Evolutionary conservation across 2,329 filamentous ascomycete genomes (phyloP), one percentile per base, ranked within the genome.

Genomic region (Davidsoniella virescens): DNA sequence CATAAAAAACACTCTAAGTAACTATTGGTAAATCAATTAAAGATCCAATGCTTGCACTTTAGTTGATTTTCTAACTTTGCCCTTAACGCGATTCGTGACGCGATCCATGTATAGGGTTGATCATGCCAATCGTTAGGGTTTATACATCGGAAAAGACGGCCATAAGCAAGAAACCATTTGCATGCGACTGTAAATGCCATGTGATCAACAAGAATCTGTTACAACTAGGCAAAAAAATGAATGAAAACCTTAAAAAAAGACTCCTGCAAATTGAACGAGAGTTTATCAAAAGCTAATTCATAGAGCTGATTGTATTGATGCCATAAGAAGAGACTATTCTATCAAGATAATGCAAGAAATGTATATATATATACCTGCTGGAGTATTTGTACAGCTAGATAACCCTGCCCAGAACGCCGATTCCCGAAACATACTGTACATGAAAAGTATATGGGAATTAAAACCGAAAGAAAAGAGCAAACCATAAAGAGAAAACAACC

Each of bases 51-150:
- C 26, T 33, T 33, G 26, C 26, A 33, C 26, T 33, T 33, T 33
- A 33, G 7, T 33, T 10, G 6, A 8, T 33, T 33, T 9, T 33
- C 10, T 5, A 33, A 33, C 26, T 33, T 33, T 33, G 26, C 26
- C 26, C 26, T 33, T 33, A 33, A 8, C 49, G 49, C 49, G 49
- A n/a, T 37, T 20, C 50, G 40, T 20, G 50, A 48, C 50, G n/a
- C 44, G 43, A 51, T 25, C 38, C 50, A 16, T 52, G 26, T 33
- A 9, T 33, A 33, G 26, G 26, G 18, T 17, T 25, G 17, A 5
- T 49, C 12, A 12, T 2, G 2, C 10, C 10, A 12, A 10, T 33
- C 10, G 1, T 33, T 33, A 33, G 26, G 26, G 26, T 33, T 33
- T 8, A 8, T 33, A 33, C 26, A 5, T 33, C 26, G 20, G 20